Base-by-base conservation (phyloP, 2,329 filamentous ascomycete genomes). In the Tolypocladium ophioglossoides region DNA sequence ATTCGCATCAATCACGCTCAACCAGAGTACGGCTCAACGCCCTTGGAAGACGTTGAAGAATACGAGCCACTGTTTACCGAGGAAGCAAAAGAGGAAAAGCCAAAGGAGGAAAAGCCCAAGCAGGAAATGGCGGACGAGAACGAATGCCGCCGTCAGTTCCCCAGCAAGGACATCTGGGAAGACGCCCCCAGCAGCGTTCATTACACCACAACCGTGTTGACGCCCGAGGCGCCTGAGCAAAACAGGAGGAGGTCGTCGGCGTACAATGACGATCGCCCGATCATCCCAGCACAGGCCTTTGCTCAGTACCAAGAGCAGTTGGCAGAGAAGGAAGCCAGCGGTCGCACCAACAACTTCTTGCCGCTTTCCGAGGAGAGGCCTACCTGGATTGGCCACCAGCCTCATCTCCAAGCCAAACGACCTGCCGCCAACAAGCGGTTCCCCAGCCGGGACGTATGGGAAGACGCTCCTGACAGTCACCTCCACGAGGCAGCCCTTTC, bases 121-220 rank as follows among this genome's bases (percentile, higher is more conserved):
- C 37, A 49, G 11, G 63, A 72, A 40, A 54, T 65, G 49, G 66
- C 68, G 44, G 66, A 67, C 27, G 73, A 76, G 51, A 77, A 78
- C 58, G 77, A 82, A 59, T 73, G 78, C 57, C 81, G 83, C 58
- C 86, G 86, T 56, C 71, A 80, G 57, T 99, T 99, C 70, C 94
- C 94, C 1, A 96, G 91, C 69, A 87, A 91, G 68, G 94, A 99
- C 67, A 83, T 97, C 41, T 99, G 94, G 94, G 94, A 99, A 73
- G 95, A 99, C 68, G 86, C 90, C 0, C 94, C 95, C 4, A 87
- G 85, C 65, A 96, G 91, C 70, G 77, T 89, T 52, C 84, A 94
- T 64, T 83, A 80, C 64, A 85, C 82, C 37, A 85, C 91, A 3
- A 91, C 89, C 56, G 92, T 97, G 9, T 89, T 86, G 3, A 94